Evolutionary conservation across 2,329 filamentous ascomycete genomes (phyloP).

Genomic region (Fusarium sp.): DNA sequence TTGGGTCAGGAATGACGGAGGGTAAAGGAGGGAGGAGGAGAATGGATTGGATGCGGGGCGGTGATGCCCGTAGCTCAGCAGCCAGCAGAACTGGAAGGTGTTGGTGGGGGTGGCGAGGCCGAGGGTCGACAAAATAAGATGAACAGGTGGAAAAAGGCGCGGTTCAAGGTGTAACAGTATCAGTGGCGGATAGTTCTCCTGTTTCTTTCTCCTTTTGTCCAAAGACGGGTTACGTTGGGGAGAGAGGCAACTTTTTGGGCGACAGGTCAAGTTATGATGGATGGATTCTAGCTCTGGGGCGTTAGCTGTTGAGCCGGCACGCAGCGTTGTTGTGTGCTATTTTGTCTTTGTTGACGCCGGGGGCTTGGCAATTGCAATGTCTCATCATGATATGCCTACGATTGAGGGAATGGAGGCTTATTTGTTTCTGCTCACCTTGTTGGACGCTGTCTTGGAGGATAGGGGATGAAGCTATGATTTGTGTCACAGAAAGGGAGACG

Average conservation of each 20-base stretch:
- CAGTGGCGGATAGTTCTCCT: conserved; percentile 3
- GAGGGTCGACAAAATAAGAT: conserved; percentile 18
- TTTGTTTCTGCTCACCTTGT: background rate
- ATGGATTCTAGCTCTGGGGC: background rate
- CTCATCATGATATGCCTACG: conserved; percentile 18
- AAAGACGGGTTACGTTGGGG: background rate
- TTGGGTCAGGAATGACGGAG: conserved; percentile 33
- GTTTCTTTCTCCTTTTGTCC: background rate
- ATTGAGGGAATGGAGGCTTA: conserved; percentile 35
- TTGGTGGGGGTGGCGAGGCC: conserved; percentile 42
- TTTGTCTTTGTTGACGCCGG: conserved; percentile 12
- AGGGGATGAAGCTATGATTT: conserved; percentile 8
- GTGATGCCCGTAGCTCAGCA: conserved; percentile 33
- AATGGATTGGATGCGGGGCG: conserved; percentile 34
- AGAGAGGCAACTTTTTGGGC: background rate
- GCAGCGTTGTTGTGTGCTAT: background rate
- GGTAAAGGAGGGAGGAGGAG: conserved; percentile 33
- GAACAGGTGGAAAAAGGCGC: background rate
- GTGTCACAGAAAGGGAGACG: conserved; percentile 14
- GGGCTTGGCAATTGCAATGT: conserved; percentile 26
- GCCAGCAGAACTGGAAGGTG: conserved; percentile 6
- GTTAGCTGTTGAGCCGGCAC: conserved; percentile 9
- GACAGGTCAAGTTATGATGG: conserved; percentile 9
- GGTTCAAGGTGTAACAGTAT: conserved; percentile 10
- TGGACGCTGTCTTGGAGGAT: background rate